Evolutionary conservation across 2,329 filamentous ascomycete genomes (phyloP).

Genomic region (Claviceps africana): DNA sequence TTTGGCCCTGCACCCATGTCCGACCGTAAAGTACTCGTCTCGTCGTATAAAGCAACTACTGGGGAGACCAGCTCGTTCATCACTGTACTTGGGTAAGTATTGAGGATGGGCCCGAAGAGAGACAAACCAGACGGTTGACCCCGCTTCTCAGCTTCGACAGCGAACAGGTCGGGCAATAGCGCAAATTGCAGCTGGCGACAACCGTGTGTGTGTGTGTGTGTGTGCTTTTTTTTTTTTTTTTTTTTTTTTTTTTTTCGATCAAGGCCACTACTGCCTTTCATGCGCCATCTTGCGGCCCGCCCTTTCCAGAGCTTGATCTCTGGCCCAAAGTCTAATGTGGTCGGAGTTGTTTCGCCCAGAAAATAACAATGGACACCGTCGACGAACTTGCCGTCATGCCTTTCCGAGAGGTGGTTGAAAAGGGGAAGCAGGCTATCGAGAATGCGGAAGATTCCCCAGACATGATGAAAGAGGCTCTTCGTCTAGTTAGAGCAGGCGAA

Average conservation of each 20-base stretch:
- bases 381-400: slow-evolving; percentile 32
- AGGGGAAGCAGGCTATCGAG: slow-evolving; percentile 30
- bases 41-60: neutral
- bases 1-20: neutral
- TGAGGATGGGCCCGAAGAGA: neutral
- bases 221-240: too few relatives aligned
- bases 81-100: neutral
- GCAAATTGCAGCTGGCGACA: neutral
- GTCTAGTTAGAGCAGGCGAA: slow-evolving; percentile 33
- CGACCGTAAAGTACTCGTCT: neutral
- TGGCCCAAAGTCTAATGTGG: neutral
- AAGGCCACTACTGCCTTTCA: neutral
- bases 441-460: slow-evolving; percentile 30
- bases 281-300: neutral
- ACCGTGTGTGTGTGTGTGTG: too few relatives aligned
- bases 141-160: neutral
- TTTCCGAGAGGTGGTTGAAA: slow-evolving; percentile 39
- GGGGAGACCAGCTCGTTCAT: neutral
- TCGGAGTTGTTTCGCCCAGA: neutral
- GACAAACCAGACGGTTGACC: neutral
- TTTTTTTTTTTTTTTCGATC: too few relatives aligned
- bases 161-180: neutral
- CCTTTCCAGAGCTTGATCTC: neutral
- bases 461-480: slow-evolving; percentile 37
- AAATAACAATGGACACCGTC: slow-evolving; percentile 24